phyloP scores from a whole-genome alignment of 352 stramenopile species.

The Peronospora belbahrii region DNA sequence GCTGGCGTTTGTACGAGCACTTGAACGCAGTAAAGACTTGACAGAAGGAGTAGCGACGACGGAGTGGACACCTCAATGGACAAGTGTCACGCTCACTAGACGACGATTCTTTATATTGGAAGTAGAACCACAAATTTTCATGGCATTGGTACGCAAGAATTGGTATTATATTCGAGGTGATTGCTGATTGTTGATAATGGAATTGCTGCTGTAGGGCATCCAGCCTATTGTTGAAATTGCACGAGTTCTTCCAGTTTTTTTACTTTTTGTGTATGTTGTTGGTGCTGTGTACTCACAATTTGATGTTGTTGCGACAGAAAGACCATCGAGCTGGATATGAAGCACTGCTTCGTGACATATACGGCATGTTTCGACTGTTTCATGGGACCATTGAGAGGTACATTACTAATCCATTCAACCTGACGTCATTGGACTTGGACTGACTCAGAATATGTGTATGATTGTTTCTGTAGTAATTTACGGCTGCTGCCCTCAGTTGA shows the following conservation, averaged over 20 bases:
- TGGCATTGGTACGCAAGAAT: conserved; percentile 34
- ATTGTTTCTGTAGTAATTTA: conserved; percentile 16
- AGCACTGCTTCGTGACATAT: conserved; percentile 34
- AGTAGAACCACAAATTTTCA: conserved; percentile 52
- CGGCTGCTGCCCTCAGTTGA: conserved; percentile 8
- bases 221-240: conserved; percentile 27
- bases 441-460: neutral
- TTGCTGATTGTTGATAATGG: neutral
- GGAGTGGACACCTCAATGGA: conserved; percentile 20
- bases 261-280: neutral
- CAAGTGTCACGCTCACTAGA: conserved; percentile 37
- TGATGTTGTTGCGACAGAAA: conserved; percentile 15
- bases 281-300: neutral
- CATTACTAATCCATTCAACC: neutral
- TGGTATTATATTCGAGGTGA: neutral
- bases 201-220: conserved; percentile 20
- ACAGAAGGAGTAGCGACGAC: neutral
- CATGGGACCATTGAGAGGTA: conserved; percentile 44
- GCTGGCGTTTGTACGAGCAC: conserved; percentile 39
- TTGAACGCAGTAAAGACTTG: conserved; percentile 9
- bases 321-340: conserved; percentile 32
- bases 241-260: conserved; percentile 1
- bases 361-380: conserved; percentile 49
- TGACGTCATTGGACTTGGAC: neutral
- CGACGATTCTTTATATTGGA: conserved; percentile 40